A percentile compares a stretch with the other conserved stretches of the same genome.
These are phyloP conservation scores for Gossypium laxum DNA, from an alignment of 441 rosid genomes.

Conservation along the genomic window DNA sequence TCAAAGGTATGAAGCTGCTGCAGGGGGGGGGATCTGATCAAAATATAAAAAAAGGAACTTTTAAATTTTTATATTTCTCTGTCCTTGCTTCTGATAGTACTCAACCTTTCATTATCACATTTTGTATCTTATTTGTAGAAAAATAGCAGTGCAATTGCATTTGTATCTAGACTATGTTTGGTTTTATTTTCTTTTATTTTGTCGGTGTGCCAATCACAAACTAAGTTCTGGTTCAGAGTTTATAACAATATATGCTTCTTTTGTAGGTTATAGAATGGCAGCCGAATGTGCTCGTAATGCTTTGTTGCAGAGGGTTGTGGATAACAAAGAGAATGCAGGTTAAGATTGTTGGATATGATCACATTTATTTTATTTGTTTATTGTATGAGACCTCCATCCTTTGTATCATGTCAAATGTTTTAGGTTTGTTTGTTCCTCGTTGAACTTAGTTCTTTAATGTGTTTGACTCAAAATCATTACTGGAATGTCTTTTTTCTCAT, in stretches of 20 bases:
- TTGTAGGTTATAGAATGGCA: constrained; percentile 83
- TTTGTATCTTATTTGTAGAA: not conserved
- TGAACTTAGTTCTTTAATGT: not conserved
- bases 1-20: not conserved
- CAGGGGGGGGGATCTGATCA: not conserved
- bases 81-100: not conserved
- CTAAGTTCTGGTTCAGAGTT: not conserved
- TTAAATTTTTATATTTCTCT: not conserved
- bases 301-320: constrained; percentile 53
- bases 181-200: not conserved
- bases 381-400: not conserved
- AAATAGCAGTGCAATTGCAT: not conserved
- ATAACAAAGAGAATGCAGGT: constrained; percentile 85
- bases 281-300: constrained; percentile 89
- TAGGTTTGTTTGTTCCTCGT: not conserved
- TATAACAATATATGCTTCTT: constrained; percentile 6
- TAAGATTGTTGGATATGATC: not conserved
- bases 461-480: not conserved
- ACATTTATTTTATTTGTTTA: not conserved
- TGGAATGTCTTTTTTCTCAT: constrained; percentile 6
- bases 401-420: not conserved
- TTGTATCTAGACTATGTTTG: not conserved
- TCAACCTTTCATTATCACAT: not conserved
- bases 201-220: not conserved
- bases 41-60: not conserved